A percentile compares a stretch with the other conserved stretches of the same genome.
phyloP scores from a whole-genome alignment of 208 protist species.

The Naegleria gruberi region DNA sequence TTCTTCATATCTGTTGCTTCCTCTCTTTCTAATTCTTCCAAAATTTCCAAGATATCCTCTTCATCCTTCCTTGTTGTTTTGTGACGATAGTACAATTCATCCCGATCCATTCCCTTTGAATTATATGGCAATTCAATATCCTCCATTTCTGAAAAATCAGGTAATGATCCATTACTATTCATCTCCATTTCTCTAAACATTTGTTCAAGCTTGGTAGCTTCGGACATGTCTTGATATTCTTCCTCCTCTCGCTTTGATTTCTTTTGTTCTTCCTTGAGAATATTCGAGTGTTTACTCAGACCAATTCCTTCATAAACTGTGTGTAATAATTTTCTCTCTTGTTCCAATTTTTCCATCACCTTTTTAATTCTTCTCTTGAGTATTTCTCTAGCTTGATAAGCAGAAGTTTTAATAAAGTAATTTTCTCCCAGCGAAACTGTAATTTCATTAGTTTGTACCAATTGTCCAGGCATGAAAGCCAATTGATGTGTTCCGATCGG shows the following conservation, averaged over 20 bases:
- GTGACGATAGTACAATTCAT: background rate
- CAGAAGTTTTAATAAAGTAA: constrained; percentile 35
- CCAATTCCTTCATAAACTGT: background rate
- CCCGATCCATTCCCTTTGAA: background rate
- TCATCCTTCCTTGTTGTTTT: background rate
- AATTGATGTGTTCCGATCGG: constrained; percentile 27
- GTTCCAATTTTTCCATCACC: background rate
- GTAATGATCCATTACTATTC: background rate
- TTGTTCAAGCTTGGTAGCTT: background rate
- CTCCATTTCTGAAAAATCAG: background rate
- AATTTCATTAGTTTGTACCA: constrained; percentile 41
- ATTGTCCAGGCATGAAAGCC: constrained; percentile 35
- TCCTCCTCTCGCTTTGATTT: no score
- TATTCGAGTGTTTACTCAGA: background rate
- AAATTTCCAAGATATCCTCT: background rate
- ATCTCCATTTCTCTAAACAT: background rate
- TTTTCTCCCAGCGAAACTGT: constrained; percentile 39
- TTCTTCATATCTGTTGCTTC: background rate
- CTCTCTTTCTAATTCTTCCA: background rate
- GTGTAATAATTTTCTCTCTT: background rate
- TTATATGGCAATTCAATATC: background rate
- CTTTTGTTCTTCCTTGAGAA: background rate
- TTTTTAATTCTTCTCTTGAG: background rate
- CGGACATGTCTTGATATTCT: background rate
- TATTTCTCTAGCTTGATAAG: constrained; percentile 29